Base-by-base conservation (phyloP, 768 basidiomycete genomes). In the Hygrophorus russula region DNA sequence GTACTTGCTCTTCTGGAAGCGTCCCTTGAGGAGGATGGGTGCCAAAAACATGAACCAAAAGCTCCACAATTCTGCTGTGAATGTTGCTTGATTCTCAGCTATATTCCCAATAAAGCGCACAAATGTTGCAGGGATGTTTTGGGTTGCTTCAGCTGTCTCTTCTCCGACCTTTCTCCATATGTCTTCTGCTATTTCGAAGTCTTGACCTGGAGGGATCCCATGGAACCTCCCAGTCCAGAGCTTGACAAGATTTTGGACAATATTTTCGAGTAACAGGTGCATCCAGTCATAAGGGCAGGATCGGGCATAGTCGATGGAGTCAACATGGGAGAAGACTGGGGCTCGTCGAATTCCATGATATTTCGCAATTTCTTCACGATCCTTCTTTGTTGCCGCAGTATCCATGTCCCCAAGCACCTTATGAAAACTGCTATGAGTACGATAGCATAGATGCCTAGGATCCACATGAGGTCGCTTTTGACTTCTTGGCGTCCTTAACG, bases 251-350 rank as follows among this genome's bases (percentile, higher is more conserved):
- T 62, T 65, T 4, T 51, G 51, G 5, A 66, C 45, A 1, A 65
- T 44, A 46, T 73, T 73, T 45, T 72, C 69, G 33, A 56, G 61
- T 20, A 73, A 46, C 0, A 66, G 51, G 36, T 75, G 72, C 65
- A 74, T 71, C 47, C 61, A 64, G 40, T 73, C 70, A 52, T 60
- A 66, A 0, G 69, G 67, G 4, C 61, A 53, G 0, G 58, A 59
- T 15, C 40, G 6, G 9, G 66, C 54, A 47, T 57, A 57, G 18
- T 56, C 42, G 13, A 65, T 40, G 0, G 60, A 64, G 0, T 46
- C 37, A 1, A 67, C 56, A 0, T 44, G 17, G 1, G 41, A 30
- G 14, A 69, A 52, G 0, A 57, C 45, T 1, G 66, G 51, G 5
- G 49, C 14, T 15, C 55, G 56, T 15, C 59, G 58, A 45, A 65